A percentile compares a stretch with the other conserved stretches of the same genome.
phyloP scores from a whole-genome alignment of 371 early-diverging fungal species.

The Circinella minor region DNA sequence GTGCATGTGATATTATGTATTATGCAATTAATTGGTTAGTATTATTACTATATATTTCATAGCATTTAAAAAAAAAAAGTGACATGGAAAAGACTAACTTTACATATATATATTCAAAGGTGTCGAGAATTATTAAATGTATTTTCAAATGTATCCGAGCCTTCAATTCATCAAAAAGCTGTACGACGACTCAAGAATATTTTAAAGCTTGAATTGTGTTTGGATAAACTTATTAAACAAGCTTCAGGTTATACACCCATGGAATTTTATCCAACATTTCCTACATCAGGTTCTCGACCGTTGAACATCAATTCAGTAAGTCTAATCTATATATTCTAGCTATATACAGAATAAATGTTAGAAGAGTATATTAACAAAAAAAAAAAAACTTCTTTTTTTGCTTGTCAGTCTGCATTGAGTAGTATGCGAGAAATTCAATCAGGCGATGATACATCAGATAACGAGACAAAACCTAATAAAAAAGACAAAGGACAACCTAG shows the following conservation, averaged over 20 bases:
- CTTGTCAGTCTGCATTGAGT: too few species aligned
- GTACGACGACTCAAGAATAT: constrained; percentile 36
- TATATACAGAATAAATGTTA: not conserved
- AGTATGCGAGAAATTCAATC: constrained; percentile 18
- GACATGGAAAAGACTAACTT: not conserved
- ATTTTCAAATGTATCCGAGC: constrained; percentile 55
- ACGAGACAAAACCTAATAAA: constrained; percentile 12
- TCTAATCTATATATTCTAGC: too few species aligned
- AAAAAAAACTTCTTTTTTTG: too few species aligned
- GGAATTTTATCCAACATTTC: constrained; percentile 24
- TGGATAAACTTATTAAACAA: constrained; percentile 43
- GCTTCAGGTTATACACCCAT: constrained; percentile 50
- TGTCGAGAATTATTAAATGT: constrained; percentile 74
- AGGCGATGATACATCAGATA: constrained; percentile 14
- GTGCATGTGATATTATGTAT: constrained; percentile 56
- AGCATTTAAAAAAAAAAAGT: not conserved
- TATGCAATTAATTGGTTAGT: constrained; percentile 66
- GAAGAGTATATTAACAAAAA: not conserved
- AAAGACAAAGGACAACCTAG: constrained; percentile 4
- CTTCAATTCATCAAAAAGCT: constrained; percentile 35
- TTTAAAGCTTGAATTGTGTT: constrained; percentile 43
- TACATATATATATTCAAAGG: constrained; percentile 50
- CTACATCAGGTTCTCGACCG: not conserved
- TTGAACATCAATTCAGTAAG: constrained; percentile 7
- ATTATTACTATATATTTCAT: not conserved